phyloP scores from a whole-genome alignment of 192 early-diverging fungal genomes.

The Umbelopsis isabellina region DNA sequence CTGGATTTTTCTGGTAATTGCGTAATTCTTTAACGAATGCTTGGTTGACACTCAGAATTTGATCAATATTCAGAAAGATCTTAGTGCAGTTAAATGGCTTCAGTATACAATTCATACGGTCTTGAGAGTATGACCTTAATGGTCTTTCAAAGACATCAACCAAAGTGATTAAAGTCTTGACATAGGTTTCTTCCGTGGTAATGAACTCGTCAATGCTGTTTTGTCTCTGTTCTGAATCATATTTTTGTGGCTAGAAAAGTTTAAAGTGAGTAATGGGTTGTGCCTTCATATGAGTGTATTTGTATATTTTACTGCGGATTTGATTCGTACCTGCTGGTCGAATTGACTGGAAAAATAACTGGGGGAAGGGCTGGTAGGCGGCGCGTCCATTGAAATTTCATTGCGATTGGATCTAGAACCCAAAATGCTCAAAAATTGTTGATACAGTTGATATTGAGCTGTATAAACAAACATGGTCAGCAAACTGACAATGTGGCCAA shows the following conservation, averaged over 20 bases:
- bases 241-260: not conserved
- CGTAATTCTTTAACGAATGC: slow-evolving; percentile 57
- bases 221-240: slow-evolving; percentile 46
- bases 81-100: slow-evolving; percentile 59
- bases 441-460: slow-evolving; percentile 20
- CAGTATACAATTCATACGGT: slow-evolving; percentile 53
- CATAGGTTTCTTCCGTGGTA: slow-evolving; percentile 63
- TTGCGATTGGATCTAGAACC: slow-evolving; percentile 17
- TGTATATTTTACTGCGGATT: not conserved
- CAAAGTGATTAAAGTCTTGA: slow-evolving; percentile 57
- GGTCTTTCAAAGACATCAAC: slow-evolving; percentile 59
- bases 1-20: slow-evolving; percentile 31
- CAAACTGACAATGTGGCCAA: too few species aligned
- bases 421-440: slow-evolving; percentile 17
- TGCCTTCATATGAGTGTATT: not conserved
- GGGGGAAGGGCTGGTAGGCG: not conserved
- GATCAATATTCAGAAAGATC: slow-evolving; percentile 66
- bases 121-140: slow-evolving; percentile 50
- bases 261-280: not conserved
- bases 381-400: slow-evolving; percentile 12
- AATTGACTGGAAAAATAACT: slow-evolving; percentile 6
- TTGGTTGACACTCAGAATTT: slow-evolving; percentile 57
- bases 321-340: not conserved
- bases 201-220: slow-evolving; percentile 64
- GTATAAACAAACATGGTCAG: not conserved